phyloP scores from a whole-genome alignment of 805 yeast species.

The Yamadazyma endophytica region DNA sequence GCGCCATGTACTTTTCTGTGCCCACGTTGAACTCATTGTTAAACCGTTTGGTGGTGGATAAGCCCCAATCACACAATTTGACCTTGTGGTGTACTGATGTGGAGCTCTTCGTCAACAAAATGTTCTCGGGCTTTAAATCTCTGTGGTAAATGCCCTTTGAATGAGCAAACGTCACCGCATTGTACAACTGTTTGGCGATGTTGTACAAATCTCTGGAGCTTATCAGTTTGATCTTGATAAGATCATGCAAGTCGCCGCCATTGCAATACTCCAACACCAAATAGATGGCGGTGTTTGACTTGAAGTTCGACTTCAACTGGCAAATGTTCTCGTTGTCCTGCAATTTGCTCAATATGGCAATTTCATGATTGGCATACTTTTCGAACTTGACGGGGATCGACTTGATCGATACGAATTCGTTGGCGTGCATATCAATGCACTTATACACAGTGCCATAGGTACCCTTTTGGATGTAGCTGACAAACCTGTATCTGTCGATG shows the following conservation, averaged over 20 bases:
- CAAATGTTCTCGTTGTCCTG: constrained; percentile 50
- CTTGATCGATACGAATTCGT: constrained; percentile 48
- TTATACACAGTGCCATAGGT: constrained; percentile 60
- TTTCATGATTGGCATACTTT: constrained; percentile 51
- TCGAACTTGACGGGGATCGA: constrained; percentile 27
- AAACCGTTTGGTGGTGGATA: constrained; percentile 41
- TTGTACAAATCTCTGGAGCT: constrained; percentile 26
- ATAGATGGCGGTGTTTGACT: constrained; percentile 47
- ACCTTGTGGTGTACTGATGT: constrained; percentile 37
- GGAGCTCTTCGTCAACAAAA: constrained; percentile 48
- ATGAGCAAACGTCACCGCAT: constrained; percentile 55
- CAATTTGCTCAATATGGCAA: constrained; percentile 35
- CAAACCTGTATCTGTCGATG: constrained; percentile 37
- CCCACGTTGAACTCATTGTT: constrained; percentile 43
- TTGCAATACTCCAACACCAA: constrained; percentile 63
- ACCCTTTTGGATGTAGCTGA: constrained; percentile 50
- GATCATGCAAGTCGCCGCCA: constrained; percentile 10
- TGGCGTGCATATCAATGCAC: constrained; percentile 37
- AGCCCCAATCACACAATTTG: constrained; percentile 74
- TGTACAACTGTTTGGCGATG: constrained; percentile 45
- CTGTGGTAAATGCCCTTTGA: constrained; percentile 59
- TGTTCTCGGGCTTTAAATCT: constrained; percentile 72
- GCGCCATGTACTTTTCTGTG: constrained; percentile 60
- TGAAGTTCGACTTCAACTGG: constrained; percentile 53
- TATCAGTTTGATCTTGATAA: constrained; percentile 2